Percentiles rank a stretch among this genome's conserved stretches.
Evolutionary conservation across 1,139 yeast species (phyloP).

Genomic region (Sugiyamaella japonica): DNA sequence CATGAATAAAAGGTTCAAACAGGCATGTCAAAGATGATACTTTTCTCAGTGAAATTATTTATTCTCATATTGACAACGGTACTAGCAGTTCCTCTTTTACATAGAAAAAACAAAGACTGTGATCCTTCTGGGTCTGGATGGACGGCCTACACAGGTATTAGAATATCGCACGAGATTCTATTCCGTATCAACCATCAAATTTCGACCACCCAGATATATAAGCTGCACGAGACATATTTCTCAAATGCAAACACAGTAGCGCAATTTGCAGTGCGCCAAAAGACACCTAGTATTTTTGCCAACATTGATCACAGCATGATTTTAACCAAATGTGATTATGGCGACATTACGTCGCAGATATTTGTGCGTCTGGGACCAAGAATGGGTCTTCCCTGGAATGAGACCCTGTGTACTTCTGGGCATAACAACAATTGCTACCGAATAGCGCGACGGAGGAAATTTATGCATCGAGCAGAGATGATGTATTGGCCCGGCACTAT

Average conservation of each 20-base stretch:
- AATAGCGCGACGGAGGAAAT: constrained; percentile 12
- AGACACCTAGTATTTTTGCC: not conserved
- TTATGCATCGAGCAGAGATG: not conserved
- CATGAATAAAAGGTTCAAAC: not conserved
- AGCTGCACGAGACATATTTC: constrained; percentile 6
- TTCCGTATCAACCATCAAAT: constrained; percentile 1
- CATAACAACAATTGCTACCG: constrained; percentile 7
- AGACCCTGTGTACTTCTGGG: constrained; percentile 8
- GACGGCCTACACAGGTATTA: constrained; percentile 15
- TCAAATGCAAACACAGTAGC: constrained; percentile 10
- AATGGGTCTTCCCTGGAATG: constrained; percentile 14
- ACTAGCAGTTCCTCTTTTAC: constrained; percentile 6
- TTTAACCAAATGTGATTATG: constrained; percentile 14
- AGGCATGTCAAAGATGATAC: not conserved
- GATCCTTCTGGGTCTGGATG: constrained; percentile 12
- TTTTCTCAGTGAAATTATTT: not conserved
- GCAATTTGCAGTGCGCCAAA: not conserved
- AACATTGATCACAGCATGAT: constrained; percentile 12
- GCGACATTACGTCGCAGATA: constrained; percentile 6
- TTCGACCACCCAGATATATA: not conserved
- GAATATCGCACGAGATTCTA: constrained; percentile 13
- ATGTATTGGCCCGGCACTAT: constrained; percentile 12
- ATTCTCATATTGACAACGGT: not conserved
- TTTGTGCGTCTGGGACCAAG: constrained; percentile 8
- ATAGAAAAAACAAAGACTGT: constrained; percentile 14